Percentiles rank a stretch among this genome's conserved stretches.
Evolutionary conservation across 1,284 basidiomycete species (phyloP).

Genomic region (Microbotryum intermedium): DNA sequence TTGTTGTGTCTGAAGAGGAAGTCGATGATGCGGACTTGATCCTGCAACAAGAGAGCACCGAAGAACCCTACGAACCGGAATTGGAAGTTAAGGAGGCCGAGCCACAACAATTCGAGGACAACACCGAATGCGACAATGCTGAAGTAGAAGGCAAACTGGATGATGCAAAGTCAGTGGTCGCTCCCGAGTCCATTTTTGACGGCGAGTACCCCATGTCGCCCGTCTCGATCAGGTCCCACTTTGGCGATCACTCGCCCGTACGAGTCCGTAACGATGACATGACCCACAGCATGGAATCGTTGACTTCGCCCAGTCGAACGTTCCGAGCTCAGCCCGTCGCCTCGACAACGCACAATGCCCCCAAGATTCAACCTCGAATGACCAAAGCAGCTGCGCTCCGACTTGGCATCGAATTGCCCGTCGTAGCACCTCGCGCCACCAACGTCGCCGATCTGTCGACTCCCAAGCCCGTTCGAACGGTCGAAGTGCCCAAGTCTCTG

Average conservation of each 20-base stretch:
- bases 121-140: too few relatives aligned
- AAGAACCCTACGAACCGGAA: too few relatives aligned
- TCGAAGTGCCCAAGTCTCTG: constrained; percentile 23
- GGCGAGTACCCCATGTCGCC: background rate
- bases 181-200: too few relatives aligned
- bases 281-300: background rate
- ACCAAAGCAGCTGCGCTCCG: constrained; percentile 68
- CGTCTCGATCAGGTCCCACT: background rate
- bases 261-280: background rate
- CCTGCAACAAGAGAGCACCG: too few relatives aligned
- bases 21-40: too few relatives aligned
- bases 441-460: background rate
- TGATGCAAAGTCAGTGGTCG: too few relatives aligned
- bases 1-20: too few relatives aligned
- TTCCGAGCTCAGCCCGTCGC: constrained; percentile 69
- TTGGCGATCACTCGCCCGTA: background rate
- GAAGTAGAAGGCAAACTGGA: too few relatives aligned
- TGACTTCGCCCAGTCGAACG: background rate
- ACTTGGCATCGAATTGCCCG: constrained; percentile 35
- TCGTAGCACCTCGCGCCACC: constrained; percentile 1
- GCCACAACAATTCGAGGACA: too few relatives aligned
- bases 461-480: background rate
- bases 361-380: constrained; percentile 65
- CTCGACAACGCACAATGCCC: constrained; percentile 47
- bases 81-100: too few relatives aligned